phyloP scores from a whole-genome alignment of 495 filamentous ascomycete genomes.

The Podospora pseudocomata region DNA sequence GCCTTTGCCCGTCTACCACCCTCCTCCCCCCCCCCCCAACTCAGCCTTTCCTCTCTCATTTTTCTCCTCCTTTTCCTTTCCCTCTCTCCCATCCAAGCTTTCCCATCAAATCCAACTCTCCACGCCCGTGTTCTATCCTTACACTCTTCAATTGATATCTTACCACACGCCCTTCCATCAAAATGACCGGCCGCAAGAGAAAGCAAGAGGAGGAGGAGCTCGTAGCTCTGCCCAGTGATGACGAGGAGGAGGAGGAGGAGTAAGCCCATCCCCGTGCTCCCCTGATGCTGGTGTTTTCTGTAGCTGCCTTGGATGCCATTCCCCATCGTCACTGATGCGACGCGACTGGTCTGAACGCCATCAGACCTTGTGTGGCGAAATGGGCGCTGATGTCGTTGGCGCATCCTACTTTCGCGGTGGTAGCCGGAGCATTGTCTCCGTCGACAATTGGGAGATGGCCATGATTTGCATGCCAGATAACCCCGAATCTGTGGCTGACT shows the following conservation, averaged over 20 bases:
- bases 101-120: conserved; percentile 25
- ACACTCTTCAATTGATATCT: conserved; percentile 16
- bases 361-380: conserved; percentile 22
- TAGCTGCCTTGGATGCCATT: conserved; percentile 8
- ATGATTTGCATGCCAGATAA: not conserved
- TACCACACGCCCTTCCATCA: conserved; percentile 15
- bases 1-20: conserved; percentile 36
- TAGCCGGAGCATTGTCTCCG: not conserved
- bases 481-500: not conserved
- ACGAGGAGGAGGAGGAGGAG: conserved; percentile 51
- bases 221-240: conserved; percentile 48
- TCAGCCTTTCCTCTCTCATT: conserved; percentile 32
- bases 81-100: conserved; percentile 12
- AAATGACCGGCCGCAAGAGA: conserved; percentile 47
- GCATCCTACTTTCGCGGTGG: not conserved
- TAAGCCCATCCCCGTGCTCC: conserved; percentile 30
- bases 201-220: conserved; percentile 54
- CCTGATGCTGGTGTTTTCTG: conserved; percentile 17
- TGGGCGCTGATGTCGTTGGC: not conserved
- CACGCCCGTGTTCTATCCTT: conserved; percentile 13
- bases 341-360: conserved; percentile 21
- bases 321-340: conserved; percentile 14
- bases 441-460: not conserved
- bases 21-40: conserved; percentile 16
- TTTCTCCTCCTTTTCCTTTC: conserved; percentile 25